These are phyloP conservation scores for Epichloe elymi DNA, from an alignment of 2,329 filamentous ascomycete genomes.

Conservation along the genomic window DNA sequence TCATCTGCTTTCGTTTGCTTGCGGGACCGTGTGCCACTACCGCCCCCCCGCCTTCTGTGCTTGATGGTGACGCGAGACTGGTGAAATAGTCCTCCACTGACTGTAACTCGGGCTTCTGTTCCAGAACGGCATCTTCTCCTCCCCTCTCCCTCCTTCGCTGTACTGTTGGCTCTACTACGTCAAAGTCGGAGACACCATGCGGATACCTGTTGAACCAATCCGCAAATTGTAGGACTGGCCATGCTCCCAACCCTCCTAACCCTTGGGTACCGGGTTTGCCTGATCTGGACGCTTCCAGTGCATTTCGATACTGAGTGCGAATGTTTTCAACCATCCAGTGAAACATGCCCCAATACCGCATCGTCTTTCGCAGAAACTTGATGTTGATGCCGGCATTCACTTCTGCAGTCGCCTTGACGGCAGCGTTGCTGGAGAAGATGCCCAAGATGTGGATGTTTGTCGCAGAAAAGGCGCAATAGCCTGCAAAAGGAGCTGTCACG, in stretches of 20 bases:
- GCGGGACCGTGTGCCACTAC: slow-evolving; percentile 10
- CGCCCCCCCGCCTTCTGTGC: slow-evolving; percentile 28
- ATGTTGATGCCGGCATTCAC: slow-evolving; percentile 78
- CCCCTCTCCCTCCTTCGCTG: slow-evolving; percentile 60
- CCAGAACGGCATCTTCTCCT: slow-evolving; percentile 76
- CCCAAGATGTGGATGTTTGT: slow-evolving; percentile 91
- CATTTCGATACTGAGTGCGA: slow-evolving; percentile 74
- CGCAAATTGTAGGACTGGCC: slow-evolving; percentile 79
- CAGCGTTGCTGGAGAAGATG: slow-evolving; percentile 72
- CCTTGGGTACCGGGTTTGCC: slow-evolving; percentile 41
- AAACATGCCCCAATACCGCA: slow-evolving; percentile 97
- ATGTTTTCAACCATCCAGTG: slow-evolving; percentile 92
- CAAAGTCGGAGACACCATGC: slow-evolving; percentile 72
- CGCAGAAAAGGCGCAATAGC: slow-evolving; percentile 87
- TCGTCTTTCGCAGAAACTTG: slow-evolving; percentile 86
- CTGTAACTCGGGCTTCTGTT: slow-evolving; percentile 79
- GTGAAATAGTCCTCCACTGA: slow-evolving; percentile 93
- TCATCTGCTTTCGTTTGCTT: slow-evolving; percentile 23
- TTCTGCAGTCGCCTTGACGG: slow-evolving; percentile 66
- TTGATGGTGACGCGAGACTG: slow-evolving; percentile 54
- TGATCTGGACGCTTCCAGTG: slow-evolving; percentile 65
- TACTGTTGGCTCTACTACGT: slow-evolving; percentile 64
- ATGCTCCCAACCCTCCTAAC: slow-evolving; percentile 33
- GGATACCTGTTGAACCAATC: slow-evolving; percentile 97
- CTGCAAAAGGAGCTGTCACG: slow-evolving; percentile 81